Evolutionary conservation across 495 filamentous ascomycete species (phyloP).

Genomic region (Penicillium dipodomyicola): DNA sequence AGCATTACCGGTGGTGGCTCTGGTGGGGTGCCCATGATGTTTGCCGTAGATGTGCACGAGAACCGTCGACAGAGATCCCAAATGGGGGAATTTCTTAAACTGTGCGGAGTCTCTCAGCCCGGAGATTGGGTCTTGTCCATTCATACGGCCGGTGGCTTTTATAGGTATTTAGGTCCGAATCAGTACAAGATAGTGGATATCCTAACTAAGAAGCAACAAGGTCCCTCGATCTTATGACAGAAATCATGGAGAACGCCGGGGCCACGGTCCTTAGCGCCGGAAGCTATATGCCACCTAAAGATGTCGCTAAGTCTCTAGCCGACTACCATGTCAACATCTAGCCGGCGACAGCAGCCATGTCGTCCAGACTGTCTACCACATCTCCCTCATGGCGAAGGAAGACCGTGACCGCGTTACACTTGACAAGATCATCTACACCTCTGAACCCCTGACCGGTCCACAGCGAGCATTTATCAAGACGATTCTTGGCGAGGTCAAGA

Average conservation of each 20-base stretch:
- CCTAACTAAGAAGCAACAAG: constrained; percentile 3
- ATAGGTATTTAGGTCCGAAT: background rate
- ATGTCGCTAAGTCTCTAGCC: constrained; percentile 18
- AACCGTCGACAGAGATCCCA: constrained; percentile 28
- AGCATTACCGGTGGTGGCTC: constrained; percentile 32
- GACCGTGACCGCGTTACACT: constrained; percentile 10
- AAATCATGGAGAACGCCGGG: constrained; percentile 21
- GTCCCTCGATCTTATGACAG: constrained; percentile 22
- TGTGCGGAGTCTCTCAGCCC: constrained; percentile 15
- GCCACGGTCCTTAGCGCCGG: constrained; percentile 29
- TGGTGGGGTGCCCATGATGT: constrained; percentile 23
- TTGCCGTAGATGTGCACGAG: constrained; percentile 26
- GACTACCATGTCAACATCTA: constrained; percentile 30
- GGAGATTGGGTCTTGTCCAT: constrained; percentile 33
- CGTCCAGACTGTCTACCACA: constrained; percentile 21
- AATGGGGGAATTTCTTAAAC: constrained; percentile 21
- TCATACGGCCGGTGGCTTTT: constrained; percentile 16
- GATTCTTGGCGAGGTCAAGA: constrained; percentile 17
- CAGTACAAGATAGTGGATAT: background rate
- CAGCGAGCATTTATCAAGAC: constrained; percentile 17
- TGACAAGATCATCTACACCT: constrained; percentile 31
- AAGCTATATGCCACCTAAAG: constrained; percentile 14
- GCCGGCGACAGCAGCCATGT: constrained; percentile 27
- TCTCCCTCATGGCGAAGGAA: constrained; percentile 20
- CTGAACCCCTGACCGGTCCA: constrained; percentile 23